phyloP scores from a whole-genome alignment of 2,329 filamentous ascomycete species.

The Hymenoscyphus infarciens region DNA sequence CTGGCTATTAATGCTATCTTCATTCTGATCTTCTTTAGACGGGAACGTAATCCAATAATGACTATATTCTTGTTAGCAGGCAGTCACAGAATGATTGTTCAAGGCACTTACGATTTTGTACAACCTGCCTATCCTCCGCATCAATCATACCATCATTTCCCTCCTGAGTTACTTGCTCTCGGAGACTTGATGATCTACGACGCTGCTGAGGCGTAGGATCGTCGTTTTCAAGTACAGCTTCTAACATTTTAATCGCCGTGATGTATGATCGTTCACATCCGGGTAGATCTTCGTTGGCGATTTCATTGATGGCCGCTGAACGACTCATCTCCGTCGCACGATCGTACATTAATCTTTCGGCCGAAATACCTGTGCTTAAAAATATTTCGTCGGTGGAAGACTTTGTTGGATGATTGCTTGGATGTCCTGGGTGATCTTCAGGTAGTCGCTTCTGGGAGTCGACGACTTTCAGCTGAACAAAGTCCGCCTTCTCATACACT shows the following conservation, averaged over 20 bases:
- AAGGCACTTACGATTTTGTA: conserved; percentile 63
- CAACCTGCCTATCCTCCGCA: conserved; percentile 67
- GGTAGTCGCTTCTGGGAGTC: conserved; percentile 84
- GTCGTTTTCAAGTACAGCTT: conserved; percentile 87
- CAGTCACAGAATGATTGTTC: not conserved
- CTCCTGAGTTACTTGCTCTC: conserved; percentile 39
- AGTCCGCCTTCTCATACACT: conserved; percentile 90
- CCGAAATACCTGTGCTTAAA: conserved; percentile 83
- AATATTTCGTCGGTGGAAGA: conserved; percentile 73
- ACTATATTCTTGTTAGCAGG: conserved; percentile 43
- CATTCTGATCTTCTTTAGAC: conserved; percentile 54
- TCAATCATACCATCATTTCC: conserved; percentile 52
- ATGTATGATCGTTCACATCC: conserved; percentile 92
- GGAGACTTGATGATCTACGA: conserved; percentile 40
- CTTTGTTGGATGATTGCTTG: conserved; percentile 67
- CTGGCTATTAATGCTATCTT: conserved; percentile 60
- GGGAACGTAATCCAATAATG: conserved; percentile 59
- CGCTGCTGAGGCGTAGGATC: conserved; percentile 50
- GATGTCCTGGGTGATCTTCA: conserved; percentile 80
- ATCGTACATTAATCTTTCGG: conserved; percentile 97
- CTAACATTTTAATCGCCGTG: conserved; percentile 90
- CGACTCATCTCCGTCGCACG: conserved; percentile 96
- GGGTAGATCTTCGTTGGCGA: conserved; percentile 81
- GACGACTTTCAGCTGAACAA: conserved; percentile 83
- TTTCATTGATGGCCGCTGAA: conserved; percentile 89